Evolutionary conservation across 2,329 filamentous ascomycete species (phyloP).

Genomic region (Ophiostoma montium): DNA sequence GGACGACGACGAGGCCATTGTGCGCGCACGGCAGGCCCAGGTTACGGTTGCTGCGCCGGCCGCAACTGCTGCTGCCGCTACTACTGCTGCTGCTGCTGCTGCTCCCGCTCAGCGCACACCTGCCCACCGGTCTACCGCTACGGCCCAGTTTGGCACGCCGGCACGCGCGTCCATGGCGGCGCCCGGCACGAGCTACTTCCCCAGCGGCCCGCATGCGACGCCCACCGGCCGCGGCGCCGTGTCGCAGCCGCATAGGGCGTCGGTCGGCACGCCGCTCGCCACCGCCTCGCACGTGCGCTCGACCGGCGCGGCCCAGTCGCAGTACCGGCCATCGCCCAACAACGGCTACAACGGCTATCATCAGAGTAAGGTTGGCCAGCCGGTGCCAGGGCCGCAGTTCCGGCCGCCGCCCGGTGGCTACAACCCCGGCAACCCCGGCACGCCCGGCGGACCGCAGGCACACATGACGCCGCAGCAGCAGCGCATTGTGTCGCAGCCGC

Average conservation of each 20-base stretch:
- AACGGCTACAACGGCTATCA: conserved; percentile 27
- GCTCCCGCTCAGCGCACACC: background rate
- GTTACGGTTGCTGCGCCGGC: too few relatives aligned
- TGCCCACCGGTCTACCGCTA: conserved; percentile 8
- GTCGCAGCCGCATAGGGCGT: conserved; percentile 23
- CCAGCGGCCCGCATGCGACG: conserved; percentile 21
- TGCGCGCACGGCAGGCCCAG: conserved; percentile 23
- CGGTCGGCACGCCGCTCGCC: too few relatives aligned
- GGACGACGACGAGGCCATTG: conserved; percentile 64
- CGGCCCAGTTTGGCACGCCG: conserved; percentile 31
- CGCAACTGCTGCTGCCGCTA: background rate
- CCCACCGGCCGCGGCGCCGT: conserved; percentile 28
- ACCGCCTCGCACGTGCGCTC: too few relatives aligned
- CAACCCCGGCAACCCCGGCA: too few relatives aligned
- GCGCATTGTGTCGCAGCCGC: conserved; percentile 18
- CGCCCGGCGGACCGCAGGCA: background rate
- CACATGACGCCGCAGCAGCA: conserved; percentile 5
- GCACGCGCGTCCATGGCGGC: conserved; percentile 28
- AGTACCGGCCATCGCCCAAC: conserved; percentile 32
- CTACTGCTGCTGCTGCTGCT: background rate
- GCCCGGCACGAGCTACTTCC: conserved; percentile 23
- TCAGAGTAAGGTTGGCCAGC: conserved; percentile 34
- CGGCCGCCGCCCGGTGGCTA: conserved; percentile 10
- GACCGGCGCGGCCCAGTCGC: conserved; percentile 18
- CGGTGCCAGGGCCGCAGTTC: conserved; percentile 21